These are phyloP conservation scores for Pythium vanterpoolii DNA, from an alignment of 352 stramenopile species.

Conservation along the genomic window DNA sequence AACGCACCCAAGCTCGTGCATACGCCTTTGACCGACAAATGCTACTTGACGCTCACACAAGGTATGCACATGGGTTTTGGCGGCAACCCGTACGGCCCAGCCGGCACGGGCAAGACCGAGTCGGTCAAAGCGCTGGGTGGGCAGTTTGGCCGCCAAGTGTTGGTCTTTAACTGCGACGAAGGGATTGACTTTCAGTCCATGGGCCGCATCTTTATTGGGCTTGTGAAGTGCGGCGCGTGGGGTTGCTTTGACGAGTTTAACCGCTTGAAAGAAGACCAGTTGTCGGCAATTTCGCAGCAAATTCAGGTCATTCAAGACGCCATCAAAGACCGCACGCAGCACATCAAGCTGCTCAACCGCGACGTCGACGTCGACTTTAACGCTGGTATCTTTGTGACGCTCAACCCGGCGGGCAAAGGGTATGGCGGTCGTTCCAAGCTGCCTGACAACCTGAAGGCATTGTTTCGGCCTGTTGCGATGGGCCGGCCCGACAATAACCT, in stretches of 20 bases:
- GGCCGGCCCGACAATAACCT: slow-evolving; percentile 80
- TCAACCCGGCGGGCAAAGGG: slow-evolving; percentile 89
- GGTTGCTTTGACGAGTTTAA: slow-evolving; percentile 94
- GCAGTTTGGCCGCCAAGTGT: slow-evolving; percentile 78
- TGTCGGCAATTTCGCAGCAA: slow-evolving; percentile 87
- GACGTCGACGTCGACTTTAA: slow-evolving; percentile 82
- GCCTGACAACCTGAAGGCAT: slow-evolving; percentile 89
- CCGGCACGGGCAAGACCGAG: slow-evolving; percentile 91
- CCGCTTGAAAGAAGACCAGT: slow-evolving; percentile 86
- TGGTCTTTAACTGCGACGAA: slow-evolving; percentile 90
- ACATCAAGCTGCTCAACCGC: slow-evolving; percentile 63
- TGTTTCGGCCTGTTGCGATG: slow-evolving; percentile 90
- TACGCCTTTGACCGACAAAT: slow-evolving; percentile 89
- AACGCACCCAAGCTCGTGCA: slow-evolving; percentile 88
- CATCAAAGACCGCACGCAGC: slow-evolving; percentile 62
- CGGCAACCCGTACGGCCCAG: slow-evolving; percentile 87
- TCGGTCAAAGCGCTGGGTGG: slow-evolving; percentile 87
- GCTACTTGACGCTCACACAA: slow-evolving; percentile 88
- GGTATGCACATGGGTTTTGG: slow-evolving; percentile 85
- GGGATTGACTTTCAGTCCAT: slow-evolving; percentile 88
- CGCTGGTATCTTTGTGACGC: slow-evolving; percentile 90
- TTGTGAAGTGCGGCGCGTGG: slow-evolving; percentile 89
- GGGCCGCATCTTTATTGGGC: slow-evolving; percentile 88
- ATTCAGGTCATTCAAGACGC: slow-evolving; percentile 90
- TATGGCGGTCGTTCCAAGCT: slow-evolving; percentile 88